Base-by-base conservation (phyloP, 106 monocot species). In the Posidonia australis region DNA sequence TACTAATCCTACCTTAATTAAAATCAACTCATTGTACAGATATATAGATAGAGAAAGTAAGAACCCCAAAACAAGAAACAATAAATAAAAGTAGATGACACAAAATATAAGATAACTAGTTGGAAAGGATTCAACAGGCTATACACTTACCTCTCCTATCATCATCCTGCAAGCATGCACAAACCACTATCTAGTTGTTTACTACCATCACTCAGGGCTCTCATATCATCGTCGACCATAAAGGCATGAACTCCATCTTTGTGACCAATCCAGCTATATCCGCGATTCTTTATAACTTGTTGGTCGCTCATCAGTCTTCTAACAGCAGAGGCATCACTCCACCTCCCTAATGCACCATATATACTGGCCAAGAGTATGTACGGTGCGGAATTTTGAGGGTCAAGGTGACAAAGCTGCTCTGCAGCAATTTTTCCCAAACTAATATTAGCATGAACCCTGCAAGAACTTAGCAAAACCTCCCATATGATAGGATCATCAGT, bases 281-380 rank as follows among this genome's bases (percentile, higher is more conserved):
- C 94, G 1, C 74, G 70, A 75, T 76, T 73, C 53, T 96, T 96
- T 11, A 73, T 74, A 14, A 96, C 74, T 9, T 82, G 76, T 18
- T 74, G 73, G 22, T 74, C 66, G 58, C 21, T 78, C 94, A 96
- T 96, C 68, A 86, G 74, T 70, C 51, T 74, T 63, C 90, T 74
- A 14, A 96, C 76, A 24, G 62, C 70, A 30, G 71, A 59, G 24
- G 74, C 94, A 42, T 84, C 84, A 36, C 46, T 48, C 77, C 81
- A 86, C 66, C 66, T 75, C 0, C 84, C 94, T 44, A 69, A 54
- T 10, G 68, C 62, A 27, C 86, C 89, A 79, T 96, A 87, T 70
- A 96, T 87, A 58, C 90, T 96, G 5, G 94, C 75, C 58, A 90
- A 62, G 64, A 96, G 86, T 28, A 90, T 79, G 71, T 96, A 96